These are phyloP conservation scores for Lactifluus subvellereus DNA, from an alignment of 768 basidiomycete species.

Conservation along the genomic window DNA sequence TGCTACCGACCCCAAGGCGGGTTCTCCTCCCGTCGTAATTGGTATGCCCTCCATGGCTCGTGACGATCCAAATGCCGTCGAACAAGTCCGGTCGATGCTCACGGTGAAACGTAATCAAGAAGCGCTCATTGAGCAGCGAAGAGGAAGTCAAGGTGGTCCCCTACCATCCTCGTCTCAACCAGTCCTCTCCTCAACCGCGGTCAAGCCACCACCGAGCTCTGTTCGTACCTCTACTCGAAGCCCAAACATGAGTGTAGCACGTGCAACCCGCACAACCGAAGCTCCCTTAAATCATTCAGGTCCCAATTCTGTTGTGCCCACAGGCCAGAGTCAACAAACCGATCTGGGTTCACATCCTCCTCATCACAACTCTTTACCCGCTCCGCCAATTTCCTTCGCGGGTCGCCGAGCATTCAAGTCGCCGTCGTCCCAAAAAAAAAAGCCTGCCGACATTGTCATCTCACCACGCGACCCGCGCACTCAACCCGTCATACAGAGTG, in stretches of 20 bases:
- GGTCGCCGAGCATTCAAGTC: conserved; percentile 63
- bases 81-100: conserved; percentile 59
- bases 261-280: conserved; percentile 24
- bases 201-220: conserved; percentile 30
- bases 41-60: conserved; percentile 47
- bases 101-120: conserved; percentile 67
- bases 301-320: conserved; percentile 25
- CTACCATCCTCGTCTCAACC: conserved; percentile 19
- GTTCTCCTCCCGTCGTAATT: conserved; percentile 64
- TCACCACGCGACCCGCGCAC: conserved; percentile 54
- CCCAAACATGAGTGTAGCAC: conserved; percentile 26
- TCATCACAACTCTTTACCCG: conserved; percentile 46
- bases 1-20: conserved; percentile 37
- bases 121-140: conserved; percentile 61
- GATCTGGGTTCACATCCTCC: conserved; percentile 20
- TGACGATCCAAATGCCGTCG: conserved; percentile 53
- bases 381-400: conserved; percentile 73
- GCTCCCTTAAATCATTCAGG: conserved; percentile 28
- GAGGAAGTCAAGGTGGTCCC: conserved; percentile 49
- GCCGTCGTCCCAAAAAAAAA: conserved; percentile 47
- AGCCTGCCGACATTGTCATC: conserved; percentile 76
- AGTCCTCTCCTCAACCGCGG: conserved; percentile 26
- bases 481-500: conserved; percentile 69
- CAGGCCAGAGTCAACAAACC: conserved; percentile 28
- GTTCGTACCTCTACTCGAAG: conserved; percentile 29